A percentile compares a stretch with the other conserved stretches of the same genome.
Conservation (phyloP, 1,284 basidiomycete genomes). For the Cutaneotrichosporon cutaneum region DNA sequence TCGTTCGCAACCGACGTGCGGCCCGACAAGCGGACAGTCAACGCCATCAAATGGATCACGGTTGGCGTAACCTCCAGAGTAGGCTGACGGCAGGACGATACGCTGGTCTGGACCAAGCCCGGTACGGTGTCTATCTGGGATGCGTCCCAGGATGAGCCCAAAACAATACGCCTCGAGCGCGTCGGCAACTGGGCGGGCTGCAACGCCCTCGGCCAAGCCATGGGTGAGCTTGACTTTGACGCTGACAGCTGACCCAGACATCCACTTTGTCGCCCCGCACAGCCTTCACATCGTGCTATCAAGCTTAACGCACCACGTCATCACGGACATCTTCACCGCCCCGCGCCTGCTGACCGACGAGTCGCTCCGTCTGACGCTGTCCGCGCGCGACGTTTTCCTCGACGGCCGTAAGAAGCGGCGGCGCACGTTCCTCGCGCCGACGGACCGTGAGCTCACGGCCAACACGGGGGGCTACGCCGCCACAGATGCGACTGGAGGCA, state of each 20-base stretch:
- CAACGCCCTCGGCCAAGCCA: slow-evolving; percentile 34
- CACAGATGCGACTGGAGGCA: slow-evolving; percentile 25
- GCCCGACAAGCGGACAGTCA: slow-evolving; percentile 32
- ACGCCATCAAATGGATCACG: slow-evolving; percentile 36
- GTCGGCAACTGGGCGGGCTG: slow-evolving; percentile 49
- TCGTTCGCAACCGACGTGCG: slow-evolving; percentile 6
- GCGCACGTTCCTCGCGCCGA: slow-evolving; percentile 14
- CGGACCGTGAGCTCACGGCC: slow-evolving; percentile 22
- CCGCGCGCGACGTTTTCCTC: slow-evolving; percentile 37
- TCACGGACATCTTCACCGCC: slow-evolving; percentile 27
- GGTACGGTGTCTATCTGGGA: slow-evolving; percentile 36
- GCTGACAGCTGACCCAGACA: slow-evolving; percentile 25
- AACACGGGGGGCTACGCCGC: slow-evolving; percentile 31
- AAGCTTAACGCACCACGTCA: slow-evolving; percentile 39
- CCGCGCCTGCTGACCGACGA: slow-evolving; percentile 29
- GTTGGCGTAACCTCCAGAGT: slow-evolving; percentile 19
- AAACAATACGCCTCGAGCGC: slow-evolving; percentile 25
- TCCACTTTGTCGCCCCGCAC: slow-evolving; percentile 26
- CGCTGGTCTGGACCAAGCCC: slow-evolving; percentile 42
- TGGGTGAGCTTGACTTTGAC: slow-evolving; percentile 31
- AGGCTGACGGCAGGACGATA: slow-evolving; percentile 27
- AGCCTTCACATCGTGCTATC: slow-evolving; percentile 35
- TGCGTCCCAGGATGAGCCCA: slow-evolving; percentile 24
- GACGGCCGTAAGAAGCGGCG: slow-evolving; percentile 25
- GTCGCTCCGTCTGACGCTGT: slow-evolving; percentile 30